Evolutionary conservation across 1,284 basidiomycete species (phyloP), one percentile per base, ranked within the genome.

Genomic region (Porodaedalea pini): DNA sequence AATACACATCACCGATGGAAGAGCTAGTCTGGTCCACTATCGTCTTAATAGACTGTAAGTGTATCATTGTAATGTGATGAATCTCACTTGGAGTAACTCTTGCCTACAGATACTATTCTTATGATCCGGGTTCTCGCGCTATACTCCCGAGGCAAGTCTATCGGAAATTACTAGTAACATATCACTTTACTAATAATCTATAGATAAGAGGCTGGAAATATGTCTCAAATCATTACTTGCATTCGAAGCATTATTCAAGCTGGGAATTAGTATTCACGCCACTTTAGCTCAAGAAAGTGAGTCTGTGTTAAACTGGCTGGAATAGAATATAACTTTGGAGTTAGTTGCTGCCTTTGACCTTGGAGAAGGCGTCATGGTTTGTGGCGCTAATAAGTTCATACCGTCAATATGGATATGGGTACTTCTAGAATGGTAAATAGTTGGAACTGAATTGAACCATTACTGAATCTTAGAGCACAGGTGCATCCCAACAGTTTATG

Each of bases 41-140:
- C 10, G 8, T 37, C 21, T 19, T 51, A 4, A 36, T 51, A 19
- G 49, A 51, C 23, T 51, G 49, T 37, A 39, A 19, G 34, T 21
- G 17, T 21, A 3, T 32, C 5, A 17, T n/a, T 39, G 17, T 13
- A 4, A n/a, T n/a, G 31, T 4, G 19, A 19, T 21, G 10, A 25
- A 51, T 37, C 13, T 27, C 3, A 3, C 23, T 17, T 31, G 3
- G 4, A 19, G 23, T 8, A 23, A 8, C n/a, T 36, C 6, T 36
- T 34, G 17, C 21, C 25, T 34, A 4, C 40, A 54, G 53, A 54
- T 43, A n/a, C n/a, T n/a, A 45, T 54, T 23, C 41, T 54, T 32
- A 17, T 32, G 11, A 45, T 54, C 3, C 21, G 53, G 7, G 53
- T 54, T 27, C 4, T 45, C 7, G 53, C 53, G 17, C 34, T 54